These are phyloP conservation scores for Groenewaldozyma auringiensis DNA, from an alignment of 1,139 yeast species.

Conservation along the genomic window DNA sequence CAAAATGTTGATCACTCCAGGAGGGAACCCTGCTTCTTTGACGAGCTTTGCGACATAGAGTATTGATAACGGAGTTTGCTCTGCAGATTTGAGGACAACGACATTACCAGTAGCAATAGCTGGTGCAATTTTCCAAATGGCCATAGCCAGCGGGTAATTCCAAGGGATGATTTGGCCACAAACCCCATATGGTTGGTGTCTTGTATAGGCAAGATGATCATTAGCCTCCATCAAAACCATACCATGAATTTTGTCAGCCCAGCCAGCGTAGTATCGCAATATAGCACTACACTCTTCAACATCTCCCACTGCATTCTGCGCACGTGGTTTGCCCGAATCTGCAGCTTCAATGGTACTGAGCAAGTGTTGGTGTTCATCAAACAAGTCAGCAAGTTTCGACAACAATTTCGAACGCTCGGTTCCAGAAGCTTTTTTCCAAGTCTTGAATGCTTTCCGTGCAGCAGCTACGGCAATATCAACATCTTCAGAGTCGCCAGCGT, in stretches of 20 bases:
- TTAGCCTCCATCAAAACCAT: slow-evolving; percentile 57
- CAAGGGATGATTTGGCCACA: slow-evolving; percentile 88
- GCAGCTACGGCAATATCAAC: slow-evolving; percentile 53
- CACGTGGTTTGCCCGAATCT: slow-evolving; percentile 48
- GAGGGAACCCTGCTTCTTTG: slow-evolving; percentile 68
- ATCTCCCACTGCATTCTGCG: slow-evolving; percentile 45
- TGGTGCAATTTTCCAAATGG: slow-evolving; percentile 68
- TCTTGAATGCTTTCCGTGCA: slow-evolving; percentile 46
- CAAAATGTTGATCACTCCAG: slow-evolving; percentile 69
- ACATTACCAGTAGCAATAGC: slow-evolving; percentile 78
- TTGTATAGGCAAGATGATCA: slow-evolving; percentile 52
- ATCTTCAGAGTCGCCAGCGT: slow-evolving; percentile 51
- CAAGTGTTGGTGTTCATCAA: slow-evolving; percentile 41
- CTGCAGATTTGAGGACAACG: slow-evolving; percentile 67
- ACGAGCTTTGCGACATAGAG: slow-evolving; percentile 54
- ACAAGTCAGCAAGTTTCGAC: slow-evolving; percentile 43
- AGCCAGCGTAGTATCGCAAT: slow-evolving; percentile 61
- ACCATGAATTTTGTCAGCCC: slow-evolving; percentile 71
- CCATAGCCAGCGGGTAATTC: slow-evolving; percentile 81
- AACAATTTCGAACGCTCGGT: slow-evolving; percentile 44
- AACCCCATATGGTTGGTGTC: slow-evolving; percentile 73
- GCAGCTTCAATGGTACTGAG: slow-evolving; percentile 50
- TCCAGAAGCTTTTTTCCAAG: slow-evolving; percentile 43
- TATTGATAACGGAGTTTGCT: slow-evolving; percentile 71
- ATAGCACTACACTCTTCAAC: slow-evolving; percentile 48